Base-by-base conservation (phyloP, 768 basidiomycete genomes). In the Tephrocybe sp. region DNA sequence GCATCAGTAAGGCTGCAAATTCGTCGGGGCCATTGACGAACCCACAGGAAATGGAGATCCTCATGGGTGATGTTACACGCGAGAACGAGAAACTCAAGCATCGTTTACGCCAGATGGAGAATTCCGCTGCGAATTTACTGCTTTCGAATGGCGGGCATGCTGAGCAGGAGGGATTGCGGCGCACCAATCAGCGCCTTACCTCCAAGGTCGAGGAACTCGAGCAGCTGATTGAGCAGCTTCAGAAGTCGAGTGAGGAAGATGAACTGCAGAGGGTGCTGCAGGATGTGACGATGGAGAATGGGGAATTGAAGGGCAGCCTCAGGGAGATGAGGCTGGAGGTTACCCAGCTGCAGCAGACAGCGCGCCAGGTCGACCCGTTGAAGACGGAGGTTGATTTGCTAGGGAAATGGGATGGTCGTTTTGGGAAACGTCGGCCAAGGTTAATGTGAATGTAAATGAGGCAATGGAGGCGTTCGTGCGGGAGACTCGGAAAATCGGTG, bases 61-160 rank as follows among this genome's bases (percentile, higher is more conserved):
- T 74, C 27, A 61, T 75, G 52, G 55, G 57, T 16, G 71, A 74
- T 44, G 64, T 72, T 18, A 74, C 74, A 9, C 62, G 63, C 44
- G 72, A 75, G 60, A 75, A 75, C 44, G 70, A 75, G 44, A 45
- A 30, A 2, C 60, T 74, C 34, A 74, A 73, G 51, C 49, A 49
- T 3, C 60, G 69, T 26, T 52, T 70, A 19, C 63, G 74, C 36
- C 58, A 69, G 35, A 69, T 69, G 65, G 59, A 72, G 25, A 55
- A 59, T 27, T 67, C 69, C 2, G 71, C 72, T 58, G 65, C 71
- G 39, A 64, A 64, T 31, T 49, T 71, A 9, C 56, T 74, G 2
- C 51, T 74, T 12, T 64, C 70, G 15, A 63, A 28, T 6, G 48
- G 56, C 22, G 67, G 62, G 7, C 66, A 70, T 31, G 61, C 61